Evolutionary conservation across 2,329 filamentous ascomycete species (phyloP).

Genomic region (Rhinocladiella similis): DNA sequence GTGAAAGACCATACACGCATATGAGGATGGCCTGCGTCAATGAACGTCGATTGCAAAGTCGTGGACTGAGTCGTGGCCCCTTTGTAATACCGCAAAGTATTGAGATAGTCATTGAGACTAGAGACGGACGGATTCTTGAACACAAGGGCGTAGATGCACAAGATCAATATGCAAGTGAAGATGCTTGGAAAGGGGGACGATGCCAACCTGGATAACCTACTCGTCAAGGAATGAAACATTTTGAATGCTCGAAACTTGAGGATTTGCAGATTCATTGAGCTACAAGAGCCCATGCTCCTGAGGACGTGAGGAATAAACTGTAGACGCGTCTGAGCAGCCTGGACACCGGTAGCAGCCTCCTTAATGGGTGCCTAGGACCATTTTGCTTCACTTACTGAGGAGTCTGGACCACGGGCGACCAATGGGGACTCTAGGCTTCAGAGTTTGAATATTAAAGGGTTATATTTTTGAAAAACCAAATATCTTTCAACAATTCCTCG

Average conservation of each 20-base stretch:
- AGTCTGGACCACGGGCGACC: too few species aligned
- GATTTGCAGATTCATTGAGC: too few species aligned
- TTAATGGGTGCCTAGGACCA: too few species aligned
- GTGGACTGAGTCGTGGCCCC: neutral
- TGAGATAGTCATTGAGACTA: neutral
- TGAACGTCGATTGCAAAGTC: conserved; percentile 1
- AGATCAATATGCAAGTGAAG: neutral
- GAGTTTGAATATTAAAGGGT: neutral
- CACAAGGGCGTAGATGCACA: neutral
- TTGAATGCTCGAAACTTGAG: neutral
- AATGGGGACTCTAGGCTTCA: neutral
- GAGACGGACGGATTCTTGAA: neutral
- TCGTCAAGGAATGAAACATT: neutral
- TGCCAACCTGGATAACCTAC: neutral
- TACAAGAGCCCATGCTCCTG: too few species aligned
- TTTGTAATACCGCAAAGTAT: neutral
- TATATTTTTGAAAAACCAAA: neutral
- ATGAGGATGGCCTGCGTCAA: conserved; percentile 9
- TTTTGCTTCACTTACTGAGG: too few species aligned
- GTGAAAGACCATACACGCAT: conserved; percentile 3
- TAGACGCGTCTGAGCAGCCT: too few species aligned
- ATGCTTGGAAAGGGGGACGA: neutral
- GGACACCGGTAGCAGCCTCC: too few species aligned
- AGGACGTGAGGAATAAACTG: too few species aligned
- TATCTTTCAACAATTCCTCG: conserved; percentile 5